Evolutionary conservation across 2,329 filamentous ascomycete genomes (phyloP), one percentile per base, ranked within the genome.

Genomic region (Calonectria naviculata): DNA sequence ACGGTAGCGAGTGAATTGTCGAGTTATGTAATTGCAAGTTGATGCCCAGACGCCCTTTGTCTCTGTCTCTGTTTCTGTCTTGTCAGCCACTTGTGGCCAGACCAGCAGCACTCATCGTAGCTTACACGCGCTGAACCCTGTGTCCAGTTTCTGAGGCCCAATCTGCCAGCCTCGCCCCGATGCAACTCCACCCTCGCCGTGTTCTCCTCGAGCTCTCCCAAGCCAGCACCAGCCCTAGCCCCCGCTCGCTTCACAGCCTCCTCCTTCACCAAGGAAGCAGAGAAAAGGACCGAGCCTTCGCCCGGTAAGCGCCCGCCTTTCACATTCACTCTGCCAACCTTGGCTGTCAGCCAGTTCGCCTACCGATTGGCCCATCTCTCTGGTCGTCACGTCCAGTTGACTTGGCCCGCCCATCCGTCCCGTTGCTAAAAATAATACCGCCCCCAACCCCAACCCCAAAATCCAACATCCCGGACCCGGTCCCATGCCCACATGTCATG

Each of bases 401-500:
- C 41, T 62, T 61, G 29, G 56, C 41, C 66, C 58, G 28, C 12
- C 66, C 67, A 56, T 62, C 67, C 62, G 54, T 70, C 56, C 62
- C 66, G 66, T 71, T 71, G 38, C 70, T 71, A 71, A 69, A 71
- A 69, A 68, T 68, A 69, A 52, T 42, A 29, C 62, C 17, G 63
- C 38, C 54, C 56, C 54, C 62, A 61, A 44, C 46, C 64, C 36
- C 63, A 65, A 21, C 46, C 62, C 46, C 64, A 52, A 52, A 65
- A 31, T 28, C 62, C 62, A 65, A 44, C 62, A 65, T 65, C 46
- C 62, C 46, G 62, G 62, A 65, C 67, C 60, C 38, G 67, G 58
- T 28, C 67, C 49, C 67, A 64, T 36, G 46, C 54, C 54, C 41
- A 58, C 46, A 38, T 62, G 73, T 77, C 75, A 76, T 77, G 75